These are phyloP conservation scores for Albizia julibrissin DNA, from an alignment of 306 rosid species.

Conservation along the genomic window DNA sequence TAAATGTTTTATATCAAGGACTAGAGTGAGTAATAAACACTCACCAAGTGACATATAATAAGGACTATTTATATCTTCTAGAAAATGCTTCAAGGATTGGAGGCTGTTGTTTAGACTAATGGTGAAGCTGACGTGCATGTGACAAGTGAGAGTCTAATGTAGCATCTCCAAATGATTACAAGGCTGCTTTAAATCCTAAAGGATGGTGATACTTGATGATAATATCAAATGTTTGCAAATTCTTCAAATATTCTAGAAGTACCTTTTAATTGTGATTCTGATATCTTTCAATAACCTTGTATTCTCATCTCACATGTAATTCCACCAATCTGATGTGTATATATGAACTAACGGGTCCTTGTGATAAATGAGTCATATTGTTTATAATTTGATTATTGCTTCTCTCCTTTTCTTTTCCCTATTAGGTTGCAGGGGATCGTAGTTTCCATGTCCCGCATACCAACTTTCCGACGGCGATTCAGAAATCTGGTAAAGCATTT, in stretches of 20 bases:
- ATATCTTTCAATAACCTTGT: background rate
- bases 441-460: conserved; percentile 67
- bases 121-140: background rate
- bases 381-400: background rate
- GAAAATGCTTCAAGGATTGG: too few relatives aligned
- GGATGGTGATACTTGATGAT: background rate
- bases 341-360: too few relatives aligned
- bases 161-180: background rate
- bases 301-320: background rate
- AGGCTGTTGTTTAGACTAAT: background rate
- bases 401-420: background rate
- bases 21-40: too few relatives aligned
- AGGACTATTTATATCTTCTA: too few relatives aligned
- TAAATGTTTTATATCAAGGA: too few relatives aligned
- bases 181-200: background rate
- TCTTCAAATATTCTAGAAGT: background rate
- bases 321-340: background rate
- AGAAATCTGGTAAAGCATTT: conserved; percentile 59
- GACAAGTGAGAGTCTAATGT: background rate
- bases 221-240: background rate
- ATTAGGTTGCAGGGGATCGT: conserved; percentile 76
- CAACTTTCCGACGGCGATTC: conserved; percentile 68
- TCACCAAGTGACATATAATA: too few relatives aligned
- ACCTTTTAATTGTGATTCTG: background rate
- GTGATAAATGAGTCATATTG: background rate